Conservation (phyloP, 352 stramenopile species). For the Pythium aristosporum region DNA sequence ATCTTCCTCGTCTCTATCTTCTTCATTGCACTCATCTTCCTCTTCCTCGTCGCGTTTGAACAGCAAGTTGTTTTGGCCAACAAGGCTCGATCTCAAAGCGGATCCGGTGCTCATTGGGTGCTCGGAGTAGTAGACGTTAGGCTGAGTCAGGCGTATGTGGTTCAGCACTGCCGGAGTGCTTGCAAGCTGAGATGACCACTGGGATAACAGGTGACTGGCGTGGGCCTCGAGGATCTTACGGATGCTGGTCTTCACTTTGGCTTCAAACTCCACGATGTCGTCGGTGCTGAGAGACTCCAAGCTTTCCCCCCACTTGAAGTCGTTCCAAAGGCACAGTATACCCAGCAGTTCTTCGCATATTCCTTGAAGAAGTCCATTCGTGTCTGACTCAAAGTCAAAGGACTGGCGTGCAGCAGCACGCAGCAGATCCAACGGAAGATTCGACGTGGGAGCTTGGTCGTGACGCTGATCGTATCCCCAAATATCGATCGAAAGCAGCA, state of each 20-base stretch:
- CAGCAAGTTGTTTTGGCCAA: neutral
- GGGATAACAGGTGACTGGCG: conserved; percentile 50
- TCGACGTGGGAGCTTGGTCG: neutral
- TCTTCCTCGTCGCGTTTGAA: conserved; percentile 14
- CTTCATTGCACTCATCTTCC: conserved; percentile 7
- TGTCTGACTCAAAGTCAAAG: conserved; percentile 70
- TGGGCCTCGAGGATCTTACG: conserved; percentile 62
- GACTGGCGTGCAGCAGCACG: conserved; percentile 28
- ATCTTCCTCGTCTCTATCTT: conserved; percentile 9
- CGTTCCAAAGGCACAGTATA: conserved; percentile 76
- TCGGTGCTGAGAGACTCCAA: conserved; percentile 45
- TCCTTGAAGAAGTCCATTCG: conserved; percentile 51
- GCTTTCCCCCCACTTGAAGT: conserved; percentile 73
- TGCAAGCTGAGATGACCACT: conserved; percentile 52
- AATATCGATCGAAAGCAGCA: conserved; percentile 64
- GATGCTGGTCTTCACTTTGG: conserved; percentile 55
- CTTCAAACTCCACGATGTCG: conserved; percentile 59
- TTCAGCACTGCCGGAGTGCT: conserved; percentile 44
- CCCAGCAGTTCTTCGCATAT: conserved; percentile 75
- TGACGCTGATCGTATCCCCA: conserved; percentile 51
- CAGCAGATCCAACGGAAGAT: conserved; percentile 49
- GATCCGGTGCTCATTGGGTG: conserved; percentile 9
- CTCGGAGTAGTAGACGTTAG: conserved; percentile 75
- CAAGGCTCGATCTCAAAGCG: neutral
- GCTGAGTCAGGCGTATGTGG: conserved; percentile 59